Evolutionary conservation across 306 rosid genomes (phyloP).

Genomic region (Psophocarpus tetragonolobus): DNA sequence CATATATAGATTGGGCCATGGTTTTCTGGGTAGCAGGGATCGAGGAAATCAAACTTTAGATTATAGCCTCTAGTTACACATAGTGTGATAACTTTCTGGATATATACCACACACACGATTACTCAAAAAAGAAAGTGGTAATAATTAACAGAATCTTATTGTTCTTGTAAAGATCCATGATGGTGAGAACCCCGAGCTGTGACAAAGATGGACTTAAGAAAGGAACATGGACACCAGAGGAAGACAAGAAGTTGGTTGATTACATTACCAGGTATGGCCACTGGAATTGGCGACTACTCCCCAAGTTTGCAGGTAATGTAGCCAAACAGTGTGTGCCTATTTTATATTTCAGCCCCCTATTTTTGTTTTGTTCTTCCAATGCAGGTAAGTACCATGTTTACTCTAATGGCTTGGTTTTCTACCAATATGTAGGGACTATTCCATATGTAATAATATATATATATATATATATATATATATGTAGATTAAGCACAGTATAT

Average conservation of each 20-base stretch:
- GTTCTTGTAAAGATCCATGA: not conserved
- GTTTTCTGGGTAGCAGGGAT: not conserved
- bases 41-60: not conserved
- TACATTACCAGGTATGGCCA: constrained; percentile 62
- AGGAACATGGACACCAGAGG: constrained; percentile 75
- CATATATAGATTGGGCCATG: not conserved
- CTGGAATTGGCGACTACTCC: constrained; percentile 81
- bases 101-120: not conserved
- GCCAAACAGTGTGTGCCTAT: not conserved
- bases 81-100: not conserved
- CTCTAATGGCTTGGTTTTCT: not conserved
- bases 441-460: too few species aligned
- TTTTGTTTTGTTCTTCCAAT: not conserved
- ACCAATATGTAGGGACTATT: not conserved
- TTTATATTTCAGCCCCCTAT: not conserved
- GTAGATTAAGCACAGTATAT: not conserved
- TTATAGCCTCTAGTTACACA: not conserved
- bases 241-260: constrained; percentile 60
- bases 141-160: not conserved
- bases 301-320: constrained; percentile 61
- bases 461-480: too few species aligned
- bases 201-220: constrained; percentile 59
- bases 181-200: constrained; percentile 57
- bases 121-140: not conserved
- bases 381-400: not conserved